Conservation (phyloP, 352 stramenopile species). For the Pythium guiyangense region DNA sequence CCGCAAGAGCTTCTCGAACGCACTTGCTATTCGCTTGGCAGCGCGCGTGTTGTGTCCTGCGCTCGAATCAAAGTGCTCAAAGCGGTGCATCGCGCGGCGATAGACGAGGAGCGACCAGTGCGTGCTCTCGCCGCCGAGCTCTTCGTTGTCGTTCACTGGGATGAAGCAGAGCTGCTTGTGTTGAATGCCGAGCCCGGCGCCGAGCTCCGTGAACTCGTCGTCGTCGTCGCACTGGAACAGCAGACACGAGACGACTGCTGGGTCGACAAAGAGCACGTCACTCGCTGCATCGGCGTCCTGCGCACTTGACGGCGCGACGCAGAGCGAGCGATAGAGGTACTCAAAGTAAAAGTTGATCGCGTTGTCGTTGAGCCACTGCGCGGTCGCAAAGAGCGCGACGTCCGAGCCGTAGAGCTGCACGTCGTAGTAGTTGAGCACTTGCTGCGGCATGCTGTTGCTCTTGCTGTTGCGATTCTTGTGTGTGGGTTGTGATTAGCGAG, state of each 20-base stretch:
- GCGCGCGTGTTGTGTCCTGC: conserved; percentile 48
- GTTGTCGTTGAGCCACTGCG: conserved; percentile 82
- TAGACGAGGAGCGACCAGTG: conserved; percentile 81
- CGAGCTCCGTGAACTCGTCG: conserved; percentile 66
- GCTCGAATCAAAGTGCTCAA: conserved; percentile 76
- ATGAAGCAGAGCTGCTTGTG: conserved; percentile 46
- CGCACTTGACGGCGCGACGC: conserved; percentile 4
- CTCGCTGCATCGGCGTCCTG: background rate
- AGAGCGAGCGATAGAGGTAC: conserved; percentile 46
- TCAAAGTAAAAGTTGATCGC: conserved; percentile 83
- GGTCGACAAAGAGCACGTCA: conserved; percentile 65
- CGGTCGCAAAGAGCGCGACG: conserved; percentile 53
- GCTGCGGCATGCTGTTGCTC: conserved; percentile 18
- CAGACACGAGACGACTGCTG: conserved; percentile 75
- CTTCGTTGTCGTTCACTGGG: conserved; percentile 67
- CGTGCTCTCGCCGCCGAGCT: conserved; percentile 44
- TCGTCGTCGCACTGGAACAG: conserved; percentile 81
- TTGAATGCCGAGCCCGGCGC: conserved; percentile 30
- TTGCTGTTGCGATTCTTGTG: background rate
- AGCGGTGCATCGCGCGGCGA: conserved; percentile 14
- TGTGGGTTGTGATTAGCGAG: background rate
- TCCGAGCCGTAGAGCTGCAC: conserved; percentile 81
- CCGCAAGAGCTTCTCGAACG: conserved; percentile 39
- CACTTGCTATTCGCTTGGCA: conserved; percentile 30
- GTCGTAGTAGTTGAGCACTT: conserved; percentile 78